Evolutionary conservation across 1,284 basidiomycete genomes (phyloP).

Genomic region (Microbotryomycetes sp.): DNA sequence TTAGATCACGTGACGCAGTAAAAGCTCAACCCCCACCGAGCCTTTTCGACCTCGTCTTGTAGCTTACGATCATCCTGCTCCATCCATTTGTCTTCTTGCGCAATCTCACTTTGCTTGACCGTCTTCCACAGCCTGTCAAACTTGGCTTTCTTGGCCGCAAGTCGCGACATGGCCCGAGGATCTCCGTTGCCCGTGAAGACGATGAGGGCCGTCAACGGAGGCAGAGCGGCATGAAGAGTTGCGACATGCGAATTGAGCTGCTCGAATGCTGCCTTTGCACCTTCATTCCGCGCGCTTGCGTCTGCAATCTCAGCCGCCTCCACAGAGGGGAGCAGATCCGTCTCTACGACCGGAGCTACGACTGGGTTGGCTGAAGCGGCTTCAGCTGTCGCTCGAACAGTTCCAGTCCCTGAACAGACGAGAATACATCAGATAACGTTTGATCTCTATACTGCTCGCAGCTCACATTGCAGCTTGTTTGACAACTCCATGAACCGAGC

Average conservation of each 20-base stretch:
- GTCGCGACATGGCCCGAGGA: constrained; percentile 63
- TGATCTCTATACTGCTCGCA: background rate
- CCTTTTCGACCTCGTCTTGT: constrained; percentile 66
- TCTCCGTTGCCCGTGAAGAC: constrained; percentile 81
- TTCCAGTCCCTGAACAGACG: background rate
- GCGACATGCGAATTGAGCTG: constrained; percentile 56
- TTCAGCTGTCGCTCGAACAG: background rate
- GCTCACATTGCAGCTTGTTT: constrained; percentile 66
- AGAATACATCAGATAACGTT: background rate
- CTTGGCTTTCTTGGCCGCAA: constrained; percentile 58
- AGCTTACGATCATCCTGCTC: constrained; percentile 64
- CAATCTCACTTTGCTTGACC: constrained; percentile 38
- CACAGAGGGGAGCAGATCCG: too few species aligned
- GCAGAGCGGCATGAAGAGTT: constrained; percentile 59
- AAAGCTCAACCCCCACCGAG: constrained; percentile 73
- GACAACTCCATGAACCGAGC: constrained; percentile 71
- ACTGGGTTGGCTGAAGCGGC: background rate
- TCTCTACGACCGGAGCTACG: background rate
- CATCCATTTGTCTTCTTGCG: constrained; percentile 57
- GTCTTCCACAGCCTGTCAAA: constrained; percentile 64
- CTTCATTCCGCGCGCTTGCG: background rate
- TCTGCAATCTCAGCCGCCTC: background rate
- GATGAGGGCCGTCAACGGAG: constrained; percentile 67
- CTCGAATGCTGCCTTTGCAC: constrained; percentile 20
- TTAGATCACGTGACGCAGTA: constrained; percentile 71